Evolutionary conservation across 73 alveolate genomes (phyloP), one percentile per base, ranked within the genome.

Genomic region (Stentor coeruleus): DNA sequence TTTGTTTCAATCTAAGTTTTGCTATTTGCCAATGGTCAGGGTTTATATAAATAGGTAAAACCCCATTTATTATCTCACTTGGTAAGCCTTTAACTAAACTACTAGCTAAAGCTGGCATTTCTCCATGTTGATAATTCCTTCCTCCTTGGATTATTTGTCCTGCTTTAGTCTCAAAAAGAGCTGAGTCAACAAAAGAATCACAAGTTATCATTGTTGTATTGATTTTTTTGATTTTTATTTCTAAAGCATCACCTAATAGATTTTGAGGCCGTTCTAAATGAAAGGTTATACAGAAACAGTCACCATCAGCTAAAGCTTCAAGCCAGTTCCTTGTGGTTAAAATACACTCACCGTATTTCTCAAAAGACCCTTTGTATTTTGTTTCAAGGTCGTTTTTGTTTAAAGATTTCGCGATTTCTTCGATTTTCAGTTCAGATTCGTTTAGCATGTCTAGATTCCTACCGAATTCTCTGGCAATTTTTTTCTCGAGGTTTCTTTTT

Each of bases 11-110:
- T 11, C 79, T 20, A 1, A 66, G 39, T 1, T 40, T 20, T 3
- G 79, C 79, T 0, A 66, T 66, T 66, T 66, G 79, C 79, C 79
- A 66, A 33, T 66, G 79, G 79, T 66, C 79, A 28, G n/a, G 49
- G 39, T 66, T 66, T 20, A 66, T 66, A 40, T 66, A 66, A 0
- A 66, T 66, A 0, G 79, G 79, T 26, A 66, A 11, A 40, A 66
- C 79, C 11, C 79, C 79, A 66, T 66, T 66, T 1, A 66, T 66
- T 14, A 66, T 66, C 37, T 66, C 79, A 66, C 33, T 33, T 26
- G 79, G 79, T 28, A 66, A 40, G 36, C 79, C 79, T 66, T 66
- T 66, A 20, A 66, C 79, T 14, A 66, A 40, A 2, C 15, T 26
- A 2, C 42, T 33, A 66, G 79, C 79, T 26, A 40, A 40, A 20